A percentile compares a stretch with the other conserved stretches of the same genome.
Evolutionary conservation across 495 filamentous ascomycete species (phyloP).

Genomic region (Lasiosphaeris hirsuta): DNA sequence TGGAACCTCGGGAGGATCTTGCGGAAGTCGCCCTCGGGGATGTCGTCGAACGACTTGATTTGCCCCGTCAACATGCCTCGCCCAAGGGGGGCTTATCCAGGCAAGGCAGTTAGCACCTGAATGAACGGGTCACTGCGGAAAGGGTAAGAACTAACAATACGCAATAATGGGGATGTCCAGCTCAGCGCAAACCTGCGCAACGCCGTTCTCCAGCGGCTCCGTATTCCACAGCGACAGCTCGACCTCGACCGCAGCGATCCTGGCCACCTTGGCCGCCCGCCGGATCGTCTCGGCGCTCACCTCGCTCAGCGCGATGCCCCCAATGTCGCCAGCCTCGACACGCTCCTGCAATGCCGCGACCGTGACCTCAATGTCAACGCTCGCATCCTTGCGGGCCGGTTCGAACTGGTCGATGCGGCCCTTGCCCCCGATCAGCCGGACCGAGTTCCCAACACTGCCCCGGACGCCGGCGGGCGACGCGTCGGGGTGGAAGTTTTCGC

Average conservation of each 20-base stretch:
- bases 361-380: conserved; percentile 47
- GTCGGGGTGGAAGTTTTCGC: conserved; percentile 42
- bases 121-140: neutral
- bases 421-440: conserved; percentile 64
- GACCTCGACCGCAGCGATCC: conserved; percentile 74
- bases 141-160: conserved; percentile 47
- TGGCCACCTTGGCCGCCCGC: conserved; percentile 63
- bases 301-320: conserved; percentile 72
- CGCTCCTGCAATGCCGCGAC: conserved; percentile 54
- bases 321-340: conserved; percentile 71
- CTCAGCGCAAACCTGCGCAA: conserved; percentile 68
- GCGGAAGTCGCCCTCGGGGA: conserved; percentile 60
- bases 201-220: conserved; percentile 68
- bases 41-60: conserved; percentile 58
- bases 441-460: conserved; percentile 64
- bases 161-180: conserved; percentile 71
- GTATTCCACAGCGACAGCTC: conserved; percentile 72
- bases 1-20: conserved; percentile 61
- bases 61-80: conserved; percentile 55
- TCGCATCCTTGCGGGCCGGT: conserved; percentile 67
- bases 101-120: neutral
- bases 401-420: conserved; percentile 84
- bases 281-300: conserved; percentile 71
- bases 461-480: conserved; percentile 61
- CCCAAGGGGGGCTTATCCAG: conserved; percentile 18